Base-by-base conservation (phyloP, 305 asterid genomes). In the Fraxinus paxiana region DNA sequence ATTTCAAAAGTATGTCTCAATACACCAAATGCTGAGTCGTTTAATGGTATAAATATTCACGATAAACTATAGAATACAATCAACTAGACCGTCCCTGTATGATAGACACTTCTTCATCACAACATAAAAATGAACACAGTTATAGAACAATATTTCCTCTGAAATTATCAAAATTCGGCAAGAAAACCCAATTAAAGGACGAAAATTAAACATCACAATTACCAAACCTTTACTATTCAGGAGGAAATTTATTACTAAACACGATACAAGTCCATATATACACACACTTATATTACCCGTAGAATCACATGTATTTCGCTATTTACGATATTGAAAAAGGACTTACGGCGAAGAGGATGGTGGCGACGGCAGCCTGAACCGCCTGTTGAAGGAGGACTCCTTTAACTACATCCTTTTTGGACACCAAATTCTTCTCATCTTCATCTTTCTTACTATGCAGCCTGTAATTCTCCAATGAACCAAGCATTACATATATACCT, bases 321-420 rank as follows among this genome's bases (percentile, higher is more conserved):
- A 15, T 6, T 5, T 8, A 1, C 24, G 22, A 48, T 48, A 48
- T 48, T 15, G 17, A 0, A 15, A 73, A 38, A 34, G 3, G 70
- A 65, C 95, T 89, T 73, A 92, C 98, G 69, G 98, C 92, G 37
- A 90, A 95, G 31, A 93, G 95, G 17, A 92, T 24, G 54, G 94
- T 89, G 65, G 98, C 98, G 20, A 92, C 97, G 54, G 86, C 51
- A 43, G 97, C 98, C 87, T 95, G 98, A 85, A 95, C 90, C 46
- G 88, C 89, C 90, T 95, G 98, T 84, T 95, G 98, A 51, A 93
- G 94, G 73, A 93, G 91, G 37, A 95, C 98, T 13, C 98, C 98
- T 83, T 90, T 93, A 77, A 92, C 90, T 78, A 95, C 98, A 61
- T 88, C 93, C 13, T 1, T 84, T 81, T 92, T 95, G 0, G 94